These are phyloP conservation scores for Xylaria sp. DNA, from an alignment of 495 filamentous ascomycete genomes.

Conservation along the genomic window DNA sequence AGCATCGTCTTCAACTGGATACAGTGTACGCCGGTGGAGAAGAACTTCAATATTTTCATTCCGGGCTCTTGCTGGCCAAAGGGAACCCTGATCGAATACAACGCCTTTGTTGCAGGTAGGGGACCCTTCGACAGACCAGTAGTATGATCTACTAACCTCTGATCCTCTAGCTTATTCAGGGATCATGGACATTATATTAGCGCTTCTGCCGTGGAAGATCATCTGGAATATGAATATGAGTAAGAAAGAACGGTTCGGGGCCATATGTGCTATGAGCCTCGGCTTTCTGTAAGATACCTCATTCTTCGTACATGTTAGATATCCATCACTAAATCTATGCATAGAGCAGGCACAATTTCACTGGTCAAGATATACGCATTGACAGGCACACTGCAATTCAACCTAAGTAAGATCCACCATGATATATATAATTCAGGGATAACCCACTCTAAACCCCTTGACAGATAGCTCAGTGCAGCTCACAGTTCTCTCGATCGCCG, in stretches of 20 bases:
- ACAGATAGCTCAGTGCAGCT: constrained; percentile 33
- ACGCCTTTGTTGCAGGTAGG: constrained; percentile 43
- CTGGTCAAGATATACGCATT: constrained; percentile 42
- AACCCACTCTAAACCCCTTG: not conserved
- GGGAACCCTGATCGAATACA: constrained; percentile 40
- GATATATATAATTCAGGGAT: no score
- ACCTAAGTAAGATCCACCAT: constrained; percentile 9
- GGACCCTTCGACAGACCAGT: not conserved
- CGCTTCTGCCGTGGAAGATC: constrained; percentile 46
- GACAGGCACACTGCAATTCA: constrained; percentile 35
- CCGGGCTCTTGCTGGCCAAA: constrained; percentile 39
- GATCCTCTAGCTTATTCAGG: constrained; percentile 42
- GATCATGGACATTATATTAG: constrained; percentile 44
- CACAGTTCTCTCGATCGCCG: constrained; percentile 38
- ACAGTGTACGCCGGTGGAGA: constrained; percentile 40
- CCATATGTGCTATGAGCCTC: constrained; percentile 48
- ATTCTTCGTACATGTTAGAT: no score
- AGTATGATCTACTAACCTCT: not conserved
- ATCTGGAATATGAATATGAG: constrained; percentile 48
- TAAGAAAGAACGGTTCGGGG: constrained; percentile 44
- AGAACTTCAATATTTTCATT: constrained; percentile 18
- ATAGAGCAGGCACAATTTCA: constrained; percentile 35
- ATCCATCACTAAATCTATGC: constrained; percentile 16
- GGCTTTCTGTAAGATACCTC: constrained; percentile 36
- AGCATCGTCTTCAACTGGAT: constrained; percentile 36